Evolutionary conservation across 1,139 yeast species (phyloP).

Genomic region (Yamadazyma blattariae): DNA sequence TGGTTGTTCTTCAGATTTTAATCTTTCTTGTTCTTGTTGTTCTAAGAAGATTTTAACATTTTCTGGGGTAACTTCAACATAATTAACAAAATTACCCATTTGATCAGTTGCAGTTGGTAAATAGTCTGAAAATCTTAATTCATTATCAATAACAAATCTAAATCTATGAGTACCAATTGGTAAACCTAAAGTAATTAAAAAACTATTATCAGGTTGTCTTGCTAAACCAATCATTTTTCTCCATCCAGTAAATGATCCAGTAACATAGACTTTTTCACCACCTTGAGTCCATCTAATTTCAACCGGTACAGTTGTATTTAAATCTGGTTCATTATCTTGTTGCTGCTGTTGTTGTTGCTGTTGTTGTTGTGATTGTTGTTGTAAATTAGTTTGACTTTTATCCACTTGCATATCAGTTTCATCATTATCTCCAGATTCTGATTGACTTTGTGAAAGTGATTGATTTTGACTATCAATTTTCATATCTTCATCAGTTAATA

Average conservation of each 20-base stretch:
- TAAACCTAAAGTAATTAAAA: slow-evolving; percentile 41
- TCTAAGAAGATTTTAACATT: slow-evolving; percentile 29
- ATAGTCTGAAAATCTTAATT: slow-evolving; percentile 44
- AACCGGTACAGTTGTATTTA: slow-evolving; percentile 58
- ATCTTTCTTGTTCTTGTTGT: slow-evolving; percentile 14
- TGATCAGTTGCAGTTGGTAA: slow-evolving; percentile 52
- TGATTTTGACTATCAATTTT: slow-evolving; percentile 23
- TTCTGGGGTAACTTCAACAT: slow-evolving; percentile 47
- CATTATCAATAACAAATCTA: slow-evolving; percentile 48
- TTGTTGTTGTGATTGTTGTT: slow-evolving; percentile 8
- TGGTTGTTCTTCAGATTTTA: slow-evolving; percentile 9
- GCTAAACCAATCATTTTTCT: slow-evolving; percentile 51
- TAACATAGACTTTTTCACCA: slow-evolving; percentile 73
- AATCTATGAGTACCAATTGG: slow-evolving; percentile 50
- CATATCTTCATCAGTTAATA: slow-evolving; percentile 45
- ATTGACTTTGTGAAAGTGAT: neutral
- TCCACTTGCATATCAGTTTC: slow-evolving; percentile 22
- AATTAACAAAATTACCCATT: slow-evolving; percentile 51
- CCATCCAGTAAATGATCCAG: slow-evolving; percentile 52
- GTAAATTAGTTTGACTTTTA: slow-evolving; percentile 15
- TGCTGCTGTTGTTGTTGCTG: slow-evolving; percentile 13
- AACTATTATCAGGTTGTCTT: slow-evolving; percentile 43
- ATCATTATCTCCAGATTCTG: no score
- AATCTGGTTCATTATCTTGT: slow-evolving; percentile 17
- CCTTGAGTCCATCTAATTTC: slow-evolving; percentile 94